Base-by-base conservation (phyloP, 352 stramenopile genomes). In the Phytophthora fragariaefolia region DNA sequence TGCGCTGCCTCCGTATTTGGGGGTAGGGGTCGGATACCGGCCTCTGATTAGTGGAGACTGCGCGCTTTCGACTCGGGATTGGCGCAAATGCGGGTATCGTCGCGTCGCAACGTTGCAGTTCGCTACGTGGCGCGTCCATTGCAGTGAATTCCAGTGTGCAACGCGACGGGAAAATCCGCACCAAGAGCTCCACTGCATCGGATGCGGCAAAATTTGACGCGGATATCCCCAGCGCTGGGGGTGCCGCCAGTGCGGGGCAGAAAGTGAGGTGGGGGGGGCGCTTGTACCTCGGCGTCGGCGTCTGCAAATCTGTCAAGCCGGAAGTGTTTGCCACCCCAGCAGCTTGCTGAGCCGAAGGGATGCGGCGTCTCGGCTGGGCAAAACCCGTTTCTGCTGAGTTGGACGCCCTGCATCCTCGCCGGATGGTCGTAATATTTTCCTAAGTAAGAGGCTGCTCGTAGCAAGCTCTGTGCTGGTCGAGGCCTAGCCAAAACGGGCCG, bases 121-220 rank as follows among this genome's bases (percentile, higher is more conserved):
- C 56, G 53, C 66, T 61, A 70, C 54, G 61, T 74, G 32, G 54
- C 51, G 49, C 42, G 17, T 48, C 22, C 24, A 38, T 38, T 49
- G 17, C 45, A 47, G 26, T 23, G 48, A 49, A 57, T 63, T 49
- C 23, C 23, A 40, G 58, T 53, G 46, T 57, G 54, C 46, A 63
- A 64, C 49, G 27, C 38, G 27, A 23, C 38, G 46, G 64, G 46
- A 72, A 68, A 68, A 68, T 67, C 59, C 64, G 58, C 51, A 58
- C 34, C 48, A 68, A 49, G 43, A 67, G 57, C 47, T 72, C 63
- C 50, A 46, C 49, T 62, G 42, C n/a, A n/a, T n/a, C n/a, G n/a
- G n/a, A n/a, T n/a, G n/a, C 13, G n/a, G 45, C 62, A 70, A 66
- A 65, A 36, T 70, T 71, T 57, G 28, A 42, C 13, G 34, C 34